Conservation (phyloP, 768 basidiomycete species). For the Phanerodontia chrysosporium region DNA sequence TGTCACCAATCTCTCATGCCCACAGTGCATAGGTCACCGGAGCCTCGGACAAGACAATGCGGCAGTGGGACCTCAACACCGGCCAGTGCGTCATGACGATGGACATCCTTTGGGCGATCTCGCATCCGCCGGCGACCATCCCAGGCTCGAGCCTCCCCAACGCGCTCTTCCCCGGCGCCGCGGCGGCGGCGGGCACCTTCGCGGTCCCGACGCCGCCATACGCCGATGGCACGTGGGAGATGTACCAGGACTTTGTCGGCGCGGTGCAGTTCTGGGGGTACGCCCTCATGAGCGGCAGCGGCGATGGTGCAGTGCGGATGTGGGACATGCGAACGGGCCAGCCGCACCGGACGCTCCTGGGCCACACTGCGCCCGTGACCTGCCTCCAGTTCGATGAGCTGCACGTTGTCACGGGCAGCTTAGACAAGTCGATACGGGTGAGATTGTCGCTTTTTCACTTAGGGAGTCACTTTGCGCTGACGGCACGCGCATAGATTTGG, state of each 20-base stretch:
- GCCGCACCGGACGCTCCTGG: slow-evolving; percentile 86
- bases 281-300: slow-evolving; percentile 93
- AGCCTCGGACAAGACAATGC: slow-evolving; percentile 95
- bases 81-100: slow-evolving; percentile 99
- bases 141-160: slow-evolving; percentile 38
- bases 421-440: slow-evolving; percentile 91
- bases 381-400: slow-evolving; percentile 96
- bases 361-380: slow-evolving; percentile 91
- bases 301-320: slow-evolving; percentile 96
- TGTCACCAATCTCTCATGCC: slow-evolving; percentile 15
- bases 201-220: slow-evolving; percentile 83
- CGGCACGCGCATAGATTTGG: slow-evolving; percentile 67
- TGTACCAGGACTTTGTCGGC: slow-evolving; percentile 97
- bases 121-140: slow-evolving; percentile 63
- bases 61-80: slow-evolving; percentile 96
- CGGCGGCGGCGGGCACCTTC: slow-evolving; percentile 61
- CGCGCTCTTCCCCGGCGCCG: slow-evolving; percentile 47
- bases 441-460: slow-evolving; percentile 22
- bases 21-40: slow-evolving; percentile 75
- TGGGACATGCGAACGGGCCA: slow-evolving; percentile 99
- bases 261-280: slow-evolving; percentile 98
- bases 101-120: slow-evolving; percentile 99
- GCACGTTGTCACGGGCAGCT: slow-evolving; percentile 86
- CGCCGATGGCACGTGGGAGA: slow-evolving; percentile 88
- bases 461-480: not conserved